Base-by-base conservation (phyloP, 2,329 filamentous ascomycete genomes). In the Neobulgaria alba region DNA sequence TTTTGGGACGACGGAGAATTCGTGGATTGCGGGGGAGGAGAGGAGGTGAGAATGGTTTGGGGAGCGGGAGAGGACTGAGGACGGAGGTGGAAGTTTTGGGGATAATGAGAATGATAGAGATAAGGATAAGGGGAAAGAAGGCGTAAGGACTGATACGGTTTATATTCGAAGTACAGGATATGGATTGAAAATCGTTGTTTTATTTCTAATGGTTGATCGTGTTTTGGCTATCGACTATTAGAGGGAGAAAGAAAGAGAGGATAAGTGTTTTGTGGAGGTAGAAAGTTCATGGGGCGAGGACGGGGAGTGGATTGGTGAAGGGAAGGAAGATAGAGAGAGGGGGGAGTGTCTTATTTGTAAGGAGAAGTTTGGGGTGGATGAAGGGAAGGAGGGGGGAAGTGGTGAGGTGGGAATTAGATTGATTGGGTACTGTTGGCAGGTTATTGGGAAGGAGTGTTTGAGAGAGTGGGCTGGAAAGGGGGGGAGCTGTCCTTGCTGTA, bases 181-280 rank as follows among this genome's bases (percentile, higher is more conserved):
- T 33, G 51, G 50, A 7, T 36, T 34, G 1, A 52, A 53, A 35
- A 26, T 57, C 15, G 29, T 57, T 10, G 23, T 55, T 12, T 49
- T 46, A 10, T 32, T 54, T 1, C 33, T 57, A 33, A 48, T 57
- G 47, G 43, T 43, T 2, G 53, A 56, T 41, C 48, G 54, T 3
- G 19, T 53, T 12, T 34, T 45, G 5, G 42, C 50, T 10, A 35
- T 51, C 2, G 38, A 18, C 3, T 15, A 41, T 10, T 41, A 46
- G 10, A n/a, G 33, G 9, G 10, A 32, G 4, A 14, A 41, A 16
- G 23, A 44, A 7, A 14, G 38, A 9, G 10, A 34, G 3, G 17
- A 39, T 2, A 9, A 33, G 14, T 7, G 33, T 54, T n/a, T 17
- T 26, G 23, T 7, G 23, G 12, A 7, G 23, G 23, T 12, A 12